A percentile compares a stretch with the other conserved stretches of the same genome.
phyloP scores from a whole-genome alignment of 495 filamentous ascomycete species.

The Acidiella bohemica region DNA sequence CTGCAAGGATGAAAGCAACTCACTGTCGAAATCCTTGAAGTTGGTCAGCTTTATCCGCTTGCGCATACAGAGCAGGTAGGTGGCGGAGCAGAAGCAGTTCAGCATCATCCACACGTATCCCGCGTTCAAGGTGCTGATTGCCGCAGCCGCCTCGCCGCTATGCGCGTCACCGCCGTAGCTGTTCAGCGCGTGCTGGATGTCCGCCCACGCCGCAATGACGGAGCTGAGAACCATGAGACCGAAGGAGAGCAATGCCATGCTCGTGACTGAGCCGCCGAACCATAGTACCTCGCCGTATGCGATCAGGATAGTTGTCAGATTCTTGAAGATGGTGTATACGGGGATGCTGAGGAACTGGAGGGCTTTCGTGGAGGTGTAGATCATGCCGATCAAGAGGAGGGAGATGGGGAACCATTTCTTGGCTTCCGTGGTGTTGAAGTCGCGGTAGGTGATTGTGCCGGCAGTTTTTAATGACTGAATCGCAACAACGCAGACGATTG shows the following conservation, averaged over 20 bases:
- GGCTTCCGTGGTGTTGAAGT: slow-evolving; percentile 82
- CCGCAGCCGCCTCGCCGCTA: slow-evolving; percentile 43
- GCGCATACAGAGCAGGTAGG: slow-evolving; percentile 84
- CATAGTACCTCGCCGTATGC: slow-evolving; percentile 97
- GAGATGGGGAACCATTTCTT: slow-evolving; percentile 98
- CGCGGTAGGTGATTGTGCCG: slow-evolving; percentile 77
- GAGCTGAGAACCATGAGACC: slow-evolving; percentile 95
- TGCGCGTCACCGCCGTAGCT: slow-evolving; percentile 7
- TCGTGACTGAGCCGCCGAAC: slow-evolving; percentile 90
- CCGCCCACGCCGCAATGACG: slow-evolving; percentile 91
- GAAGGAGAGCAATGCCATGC: slow-evolving; percentile 84
- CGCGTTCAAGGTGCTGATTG: slow-evolving; percentile 81
- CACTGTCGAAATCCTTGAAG: slow-evolving; percentile 99
- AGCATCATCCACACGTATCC: slow-evolving; percentile 97
- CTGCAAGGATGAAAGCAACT: slow-evolving; percentile 29
- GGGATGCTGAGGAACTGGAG: slow-evolving; percentile 94
- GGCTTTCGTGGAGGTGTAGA: slow-evolving; percentile 94
- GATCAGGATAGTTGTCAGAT: slow-evolving; percentile 96
- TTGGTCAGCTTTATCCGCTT: slow-evolving; percentile 99
- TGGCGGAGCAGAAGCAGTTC: slow-evolving; percentile 91
- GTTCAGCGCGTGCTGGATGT: slow-evolving; percentile 68
- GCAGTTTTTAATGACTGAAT: slow-evolving; percentile 73
- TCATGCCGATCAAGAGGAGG: slow-evolving; percentile 94
- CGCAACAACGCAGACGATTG: slow-evolving; percentile 76
- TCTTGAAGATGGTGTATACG: slow-evolving; percentile 99